Evolutionary conservation across 192 early-diverging fungal species (phyloP).

Genomic region (Allomyces macrogynus): DNA sequence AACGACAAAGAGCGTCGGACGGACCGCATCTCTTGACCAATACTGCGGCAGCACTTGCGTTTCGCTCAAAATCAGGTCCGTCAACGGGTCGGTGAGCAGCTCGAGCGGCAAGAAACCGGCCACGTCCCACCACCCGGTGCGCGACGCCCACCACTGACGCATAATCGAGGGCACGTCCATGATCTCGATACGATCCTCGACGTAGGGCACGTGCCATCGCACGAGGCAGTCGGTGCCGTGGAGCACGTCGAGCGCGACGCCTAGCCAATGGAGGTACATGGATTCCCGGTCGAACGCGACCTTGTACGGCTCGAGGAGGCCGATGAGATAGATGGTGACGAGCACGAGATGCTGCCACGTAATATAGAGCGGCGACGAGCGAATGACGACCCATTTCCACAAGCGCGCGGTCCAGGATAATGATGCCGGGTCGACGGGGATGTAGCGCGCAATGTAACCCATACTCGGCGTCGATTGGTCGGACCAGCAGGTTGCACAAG

Average conservation of each 20-base stretch:
- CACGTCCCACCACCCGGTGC: too few relatives aligned
- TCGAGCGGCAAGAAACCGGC: too few relatives aligned
- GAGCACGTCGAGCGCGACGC: not conserved
- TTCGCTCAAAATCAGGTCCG: not conserved
- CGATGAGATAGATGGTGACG: not conserved
- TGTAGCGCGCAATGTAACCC: too few relatives aligned
- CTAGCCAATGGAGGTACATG: not conserved
- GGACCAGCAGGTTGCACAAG: too few relatives aligned
- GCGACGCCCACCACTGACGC: too few relatives aligned
- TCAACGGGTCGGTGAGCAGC: too few relatives aligned
- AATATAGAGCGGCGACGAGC: too few relatives aligned
- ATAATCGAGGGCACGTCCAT: not conserved
- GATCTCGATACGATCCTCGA: not conserved
- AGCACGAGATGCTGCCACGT: not conserved
- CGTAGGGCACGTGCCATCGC: not conserved
- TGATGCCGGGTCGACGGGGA: too few relatives aligned
- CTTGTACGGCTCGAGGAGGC: not conserved
- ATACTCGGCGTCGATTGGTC: too few relatives aligned
- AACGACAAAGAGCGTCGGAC: not conserved
- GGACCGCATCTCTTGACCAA: not conserved
- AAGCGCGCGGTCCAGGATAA: too few relatives aligned
- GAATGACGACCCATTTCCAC: too few relatives aligned
- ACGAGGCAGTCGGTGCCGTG: not conserved
- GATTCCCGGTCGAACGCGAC: not conserved
- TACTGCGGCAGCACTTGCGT: not conserved